Percentiles rank a stretch among this genome's conserved stretches.
Evolutionary conservation across 331 rosid species (phyloP).

Genomic region (Malus hybrid): DNA sequence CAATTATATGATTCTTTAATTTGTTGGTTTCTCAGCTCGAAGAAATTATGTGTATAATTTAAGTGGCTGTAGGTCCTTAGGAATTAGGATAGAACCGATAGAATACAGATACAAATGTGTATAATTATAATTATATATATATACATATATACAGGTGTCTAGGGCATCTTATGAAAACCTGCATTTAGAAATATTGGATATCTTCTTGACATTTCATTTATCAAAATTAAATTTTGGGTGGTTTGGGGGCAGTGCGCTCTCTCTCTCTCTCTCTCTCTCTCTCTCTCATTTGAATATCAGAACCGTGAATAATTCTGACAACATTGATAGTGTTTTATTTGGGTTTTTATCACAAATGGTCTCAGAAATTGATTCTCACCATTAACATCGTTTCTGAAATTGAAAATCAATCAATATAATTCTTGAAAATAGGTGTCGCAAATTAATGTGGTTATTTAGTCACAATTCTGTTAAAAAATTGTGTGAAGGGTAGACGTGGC

Average conservation of each 20-base stretch:
- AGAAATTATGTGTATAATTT: slow-evolving; percentile 8
- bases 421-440: no score
- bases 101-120: not conserved
- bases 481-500: no score
- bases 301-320: not conserved
- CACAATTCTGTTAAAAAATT: no score
- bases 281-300: not conserved
- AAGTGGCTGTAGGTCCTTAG: slow-evolving; percentile 20
- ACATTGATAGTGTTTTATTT: no score
- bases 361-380: no score
- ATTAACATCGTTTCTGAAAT: no score
- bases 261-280: not conserved
- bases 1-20: slow-evolving; percentile 48
- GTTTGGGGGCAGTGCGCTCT: not conserved
- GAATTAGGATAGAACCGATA: slow-evolving; percentile 5
- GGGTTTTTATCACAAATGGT: no score
- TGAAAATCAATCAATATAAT: no score
- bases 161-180: slow-evolving; percentile 1
- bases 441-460: no score
- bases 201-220: not conserved
- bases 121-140: not conserved
- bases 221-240: not conserved
- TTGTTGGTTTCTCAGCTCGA: slow-evolving; percentile 32
- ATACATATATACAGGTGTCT: not conserved
- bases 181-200: not conserved